Evolutionary conservation across 1,284 basidiomycete species (phyloP).

Genomic region (Austroboletus novae-zelandiae): DNA sequence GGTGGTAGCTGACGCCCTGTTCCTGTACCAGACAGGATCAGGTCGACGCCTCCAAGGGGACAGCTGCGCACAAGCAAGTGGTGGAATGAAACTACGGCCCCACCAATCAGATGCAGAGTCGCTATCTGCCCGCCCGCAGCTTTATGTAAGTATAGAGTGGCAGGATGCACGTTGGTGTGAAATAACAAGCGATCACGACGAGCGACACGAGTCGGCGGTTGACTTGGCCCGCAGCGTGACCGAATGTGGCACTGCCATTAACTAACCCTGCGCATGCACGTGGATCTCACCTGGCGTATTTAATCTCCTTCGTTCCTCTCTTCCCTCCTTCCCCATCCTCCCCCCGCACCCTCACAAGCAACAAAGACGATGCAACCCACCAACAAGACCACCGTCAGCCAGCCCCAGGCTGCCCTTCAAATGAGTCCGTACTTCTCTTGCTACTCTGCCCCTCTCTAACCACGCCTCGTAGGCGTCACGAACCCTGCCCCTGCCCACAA

Average conservation of each 20-base stretch:
- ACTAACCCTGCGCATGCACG: constrained; percentile 12
- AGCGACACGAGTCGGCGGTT: background rate
- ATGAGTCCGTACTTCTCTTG: constrained; percentile 40
- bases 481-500: constrained; percentile 39
- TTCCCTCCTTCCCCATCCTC: background rate
- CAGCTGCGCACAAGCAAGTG: too few species aligned
- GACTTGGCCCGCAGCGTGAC: background rate
- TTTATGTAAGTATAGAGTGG: too few species aligned
- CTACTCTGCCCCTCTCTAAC: background rate
- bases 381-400: constrained; percentile 39
- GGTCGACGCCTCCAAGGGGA: too few species aligned
- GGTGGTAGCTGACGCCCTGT: too few species aligned
- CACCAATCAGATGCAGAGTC: constrained; percentile 10
- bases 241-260: constrained; percentile 9
- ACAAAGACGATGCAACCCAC: constrained; percentile 31
- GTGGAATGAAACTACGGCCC: background rate
- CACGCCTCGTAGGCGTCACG: constrained; percentile 30
- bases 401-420: constrained; percentile 46
- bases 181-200: too few species aligned
- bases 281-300: constrained; percentile 17
- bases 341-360: constrained; percentile 25
- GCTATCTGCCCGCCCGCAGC: background rate
- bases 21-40: too few species aligned
- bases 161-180: too few species aligned
- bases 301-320: constrained; percentile 9